These are phyloP conservation scores for Hanseniaspora vineae DNA, from an alignment of 805 yeast species.

Conservation along the genomic window DNA sequence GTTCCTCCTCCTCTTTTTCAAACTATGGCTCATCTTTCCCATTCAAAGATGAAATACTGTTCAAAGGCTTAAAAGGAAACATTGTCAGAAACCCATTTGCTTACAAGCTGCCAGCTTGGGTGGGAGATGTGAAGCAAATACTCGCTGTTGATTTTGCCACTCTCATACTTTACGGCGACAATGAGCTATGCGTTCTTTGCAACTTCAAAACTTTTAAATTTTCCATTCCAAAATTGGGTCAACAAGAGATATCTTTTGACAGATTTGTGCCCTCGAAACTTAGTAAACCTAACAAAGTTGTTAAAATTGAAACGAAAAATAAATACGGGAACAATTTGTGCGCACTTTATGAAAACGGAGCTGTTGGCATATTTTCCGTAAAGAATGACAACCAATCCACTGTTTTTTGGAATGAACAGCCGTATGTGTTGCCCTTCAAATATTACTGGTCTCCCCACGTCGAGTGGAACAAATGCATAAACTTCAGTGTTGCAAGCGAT, in stretches of 20 bases:
- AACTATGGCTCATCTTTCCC: not conserved
- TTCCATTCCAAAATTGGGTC: constrained; percentile 22
- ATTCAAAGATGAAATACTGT: constrained; percentile 17
- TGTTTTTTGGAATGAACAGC: constrained; percentile 23
- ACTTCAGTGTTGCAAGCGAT: constrained; percentile 53
- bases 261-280: constrained; percentile 13
- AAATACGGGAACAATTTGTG: constrained; percentile 30
- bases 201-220: constrained; percentile 46
- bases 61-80: constrained; percentile 30
- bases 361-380: constrained; percentile 28
- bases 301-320: constrained; percentile 21
- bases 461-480: constrained; percentile 37
- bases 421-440: constrained; percentile 32
- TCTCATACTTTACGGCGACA: constrained; percentile 40
- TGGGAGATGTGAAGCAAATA: constrained; percentile 34
- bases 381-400: constrained; percentile 9
- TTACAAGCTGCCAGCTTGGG: constrained; percentile 10
- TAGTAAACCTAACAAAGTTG: constrained; percentile 12
- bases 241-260: constrained; percentile 9
- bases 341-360: constrained; percentile 48
- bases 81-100: constrained; percentile 11
- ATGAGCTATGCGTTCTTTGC: constrained; percentile 51
- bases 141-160: constrained; percentile 60
- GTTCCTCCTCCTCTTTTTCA: constrained; percentile 27
- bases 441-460: constrained; percentile 47